phyloP scores from a whole-genome alignment of 2,329 filamentous ascomycete genomes.

The Penicillium sp. region DNA sequence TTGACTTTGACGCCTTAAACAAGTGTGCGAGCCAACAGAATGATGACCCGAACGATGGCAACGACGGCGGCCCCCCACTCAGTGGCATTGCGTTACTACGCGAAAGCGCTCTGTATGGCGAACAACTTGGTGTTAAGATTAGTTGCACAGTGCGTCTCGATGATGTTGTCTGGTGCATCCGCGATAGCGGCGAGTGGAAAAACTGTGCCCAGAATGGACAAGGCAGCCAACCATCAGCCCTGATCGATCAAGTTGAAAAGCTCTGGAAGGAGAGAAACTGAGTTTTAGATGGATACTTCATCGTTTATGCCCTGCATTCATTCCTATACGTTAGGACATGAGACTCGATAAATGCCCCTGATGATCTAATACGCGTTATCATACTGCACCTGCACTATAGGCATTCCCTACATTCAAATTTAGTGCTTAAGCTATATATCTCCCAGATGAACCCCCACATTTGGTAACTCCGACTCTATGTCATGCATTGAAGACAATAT shows the following conservation, averaged over 20 bases:
- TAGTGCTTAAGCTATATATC: not conserved
- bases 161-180: constrained; percentile 77
- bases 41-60: constrained; percentile 57
- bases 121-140: constrained; percentile 62
- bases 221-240: constrained; percentile 54
- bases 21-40: constrained; percentile 75
- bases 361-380: not conserved
- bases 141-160: constrained; percentile 80
- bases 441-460: not conserved
- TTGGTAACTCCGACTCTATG: not conserved
- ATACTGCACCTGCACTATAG: not conserved
- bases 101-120: constrained; percentile 52
- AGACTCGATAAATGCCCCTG: not conserved
- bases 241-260: constrained; percentile 74
- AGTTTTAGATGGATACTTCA: not conserved
- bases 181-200: constrained; percentile 74
- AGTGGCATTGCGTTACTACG: constrained; percentile 46
- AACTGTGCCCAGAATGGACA: constrained; percentile 68
- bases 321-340: constrained; percentile 1
- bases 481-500: not conserved
- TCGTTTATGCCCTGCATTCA: not conserved
- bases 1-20: constrained; percentile 79
- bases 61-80: constrained; percentile 62
- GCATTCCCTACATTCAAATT: not conserved
- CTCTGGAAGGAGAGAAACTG: constrained; percentile 50